Conservation (phyloP, 2,329 filamentous ascomycete species). For the Apiospora saccharicola region DNA sequence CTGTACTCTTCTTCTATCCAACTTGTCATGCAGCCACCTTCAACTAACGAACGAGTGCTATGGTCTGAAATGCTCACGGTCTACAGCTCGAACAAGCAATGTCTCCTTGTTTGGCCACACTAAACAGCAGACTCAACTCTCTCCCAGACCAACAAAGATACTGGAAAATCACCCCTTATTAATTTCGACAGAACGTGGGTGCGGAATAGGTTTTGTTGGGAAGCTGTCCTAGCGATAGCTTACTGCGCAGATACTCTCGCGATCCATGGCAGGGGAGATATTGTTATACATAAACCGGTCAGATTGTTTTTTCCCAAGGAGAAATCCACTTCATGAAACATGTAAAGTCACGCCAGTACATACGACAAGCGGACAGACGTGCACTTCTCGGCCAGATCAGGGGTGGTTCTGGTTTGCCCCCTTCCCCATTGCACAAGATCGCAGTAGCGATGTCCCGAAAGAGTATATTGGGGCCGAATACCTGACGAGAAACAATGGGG, state of each 20-base stretch:
- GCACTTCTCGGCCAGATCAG: background rate
- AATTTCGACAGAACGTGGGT: background rate
- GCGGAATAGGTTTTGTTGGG: background rate
- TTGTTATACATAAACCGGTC: background rate
- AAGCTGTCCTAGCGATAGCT: background rate
- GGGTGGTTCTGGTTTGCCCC: background rate
- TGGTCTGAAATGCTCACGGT: background rate
- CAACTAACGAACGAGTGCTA: background rate
- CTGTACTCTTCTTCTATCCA: background rate
- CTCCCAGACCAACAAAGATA: background rate
- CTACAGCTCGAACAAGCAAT: background rate
- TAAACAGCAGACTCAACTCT: background rate
- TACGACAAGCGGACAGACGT: background rate
- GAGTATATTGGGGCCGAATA: slow-evolving; percentile 4
- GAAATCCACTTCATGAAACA: background rate
- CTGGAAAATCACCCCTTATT: background rate
- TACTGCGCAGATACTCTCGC: background rate
- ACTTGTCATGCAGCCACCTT: background rate
- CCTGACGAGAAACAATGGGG: background rate
- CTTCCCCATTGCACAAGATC: background rate
- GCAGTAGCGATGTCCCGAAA: background rate
- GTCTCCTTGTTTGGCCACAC: background rate
- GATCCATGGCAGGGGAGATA: background rate
- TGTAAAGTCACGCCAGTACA: background rate
- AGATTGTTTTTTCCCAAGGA: background rate